Base-by-base conservation (phyloP, 23 red algal species). In the Gracilaria gracilis region DNA sequence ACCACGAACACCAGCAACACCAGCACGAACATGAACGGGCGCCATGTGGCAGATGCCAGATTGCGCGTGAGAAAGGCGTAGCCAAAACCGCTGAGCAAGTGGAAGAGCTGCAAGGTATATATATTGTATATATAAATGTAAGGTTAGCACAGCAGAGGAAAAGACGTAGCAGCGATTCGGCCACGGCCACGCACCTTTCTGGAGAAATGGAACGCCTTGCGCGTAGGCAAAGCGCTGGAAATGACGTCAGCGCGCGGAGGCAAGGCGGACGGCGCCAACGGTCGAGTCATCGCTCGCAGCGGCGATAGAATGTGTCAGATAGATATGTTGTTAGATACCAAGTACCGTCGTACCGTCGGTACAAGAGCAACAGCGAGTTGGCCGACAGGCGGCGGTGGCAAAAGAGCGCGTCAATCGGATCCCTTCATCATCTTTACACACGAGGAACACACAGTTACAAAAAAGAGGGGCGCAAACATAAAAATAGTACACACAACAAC, bases 71-170 rank as follows among this genome's bases (percentile, higher is more conserved):
- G 39, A n/a, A 93, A n/a, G 0, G 80, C 82, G 51, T 82, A 70
- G 1, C 72, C 25, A 20, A 82, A 67, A 5, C 89, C 89, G 57
- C 81, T 77, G 34, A 93, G 82, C 7, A 87, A 77, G 62, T 93
- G 89, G 39, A 93, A 93, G 28, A 82, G 17, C 51, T 55, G 11
- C 42, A 46, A 7, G 42, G 42, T 46, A 15, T n/a, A n/a, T n/a
- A n/a, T n/a, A n/a, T n/a, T n/a, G n/a, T n/a, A n/a, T n/a, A n/a
- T n/a, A n/a, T n/a, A n/a, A n/a, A n/a, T n/a, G n/a, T n/a, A n/a
- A 20, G 14, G 51, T 55, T 20, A 20, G 51, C 51, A 20, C 8
- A 55, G 51, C 9, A 20, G 51, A 20, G 14, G 16, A 55, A 20
- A 55, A 55, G 17, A n/a, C n/a, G n/a, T n/a, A n/a, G n/a, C n/a